Percentiles rank a stretch among this genome's conserved stretches.
phyloP scores from a whole-genome alignment of 2,329 filamentous ascomycete species.

The Sporothrix pseudoabietina region DNA sequence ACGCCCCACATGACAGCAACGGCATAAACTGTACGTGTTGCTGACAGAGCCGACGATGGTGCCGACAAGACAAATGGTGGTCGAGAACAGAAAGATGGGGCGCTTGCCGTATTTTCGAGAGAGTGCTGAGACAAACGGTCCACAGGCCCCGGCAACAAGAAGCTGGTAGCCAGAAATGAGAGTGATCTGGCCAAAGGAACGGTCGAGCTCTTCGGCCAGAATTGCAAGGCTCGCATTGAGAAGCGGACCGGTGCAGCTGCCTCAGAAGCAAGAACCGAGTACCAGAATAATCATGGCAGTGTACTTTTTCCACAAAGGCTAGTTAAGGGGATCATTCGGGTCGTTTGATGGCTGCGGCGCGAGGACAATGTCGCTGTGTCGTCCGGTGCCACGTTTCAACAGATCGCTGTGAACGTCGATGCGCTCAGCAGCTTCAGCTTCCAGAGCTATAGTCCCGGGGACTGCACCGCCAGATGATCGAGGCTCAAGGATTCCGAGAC shows the following conservation, averaged over 20 bases:
- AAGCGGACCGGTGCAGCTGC: conserved; percentile 1
- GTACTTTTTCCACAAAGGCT: neutral
- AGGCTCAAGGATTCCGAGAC: neutral
- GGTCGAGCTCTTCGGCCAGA: conserved; percentile 3
- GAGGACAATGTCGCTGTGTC: neutral
- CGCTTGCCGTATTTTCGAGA: conserved; percentile 15
- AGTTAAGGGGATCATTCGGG: conserved; percentile 3
- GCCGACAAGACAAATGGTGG: neutral
- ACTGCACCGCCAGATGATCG: neutral
- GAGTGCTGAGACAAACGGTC: neutral
- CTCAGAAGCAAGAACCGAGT: neutral
- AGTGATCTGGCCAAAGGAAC: conserved; percentile 3
- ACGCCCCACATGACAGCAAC: conserved; percentile 17
- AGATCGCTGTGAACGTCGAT: neutral
- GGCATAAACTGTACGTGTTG: neutral
- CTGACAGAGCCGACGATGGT: conserved; percentile 14
- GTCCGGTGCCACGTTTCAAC: neutral
- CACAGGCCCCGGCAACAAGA: neutral
- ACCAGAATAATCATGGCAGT: conserved; percentile 3
- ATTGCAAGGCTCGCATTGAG: conserved; percentile 16
- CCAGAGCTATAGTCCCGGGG: neutral
- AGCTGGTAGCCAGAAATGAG: conserved; percentile 15
- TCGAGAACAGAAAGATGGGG: conserved; percentile 1
- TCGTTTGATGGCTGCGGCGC: neutral
- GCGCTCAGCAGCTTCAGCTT: neutral